Conservation (phyloP, 306 rosid species). For the Castanea mollissima region DNA sequence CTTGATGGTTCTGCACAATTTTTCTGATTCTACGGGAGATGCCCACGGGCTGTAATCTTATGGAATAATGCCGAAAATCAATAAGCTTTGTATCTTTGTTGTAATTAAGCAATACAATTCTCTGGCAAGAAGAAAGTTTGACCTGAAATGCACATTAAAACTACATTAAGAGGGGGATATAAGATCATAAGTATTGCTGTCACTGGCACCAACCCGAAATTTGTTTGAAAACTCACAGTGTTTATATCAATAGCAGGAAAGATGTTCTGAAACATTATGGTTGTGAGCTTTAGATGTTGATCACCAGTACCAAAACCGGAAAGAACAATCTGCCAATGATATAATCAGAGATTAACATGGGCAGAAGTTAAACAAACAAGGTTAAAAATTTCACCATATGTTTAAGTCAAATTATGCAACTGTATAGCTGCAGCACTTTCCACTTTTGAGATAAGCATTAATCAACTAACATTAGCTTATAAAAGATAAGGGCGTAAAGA, state of each 20-base stretch:
- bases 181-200: not conserved
- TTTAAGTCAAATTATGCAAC: not conserved
- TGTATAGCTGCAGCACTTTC: not conserved
- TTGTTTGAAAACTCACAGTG: constrained; percentile 60
- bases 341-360: constrained; percentile 1
- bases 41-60: constrained; percentile 90
- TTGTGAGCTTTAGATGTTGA: constrained; percentile 68
- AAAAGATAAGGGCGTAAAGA: not conserved
- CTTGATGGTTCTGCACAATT: constrained; percentile 90
- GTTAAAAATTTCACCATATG: not conserved
- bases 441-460: not conserved
- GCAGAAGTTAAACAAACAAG: not conserved
- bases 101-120: constrained; percentile 88
- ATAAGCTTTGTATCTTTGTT: constrained; percentile 83
- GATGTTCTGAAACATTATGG: constrained; percentile 86
- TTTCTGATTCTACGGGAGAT: constrained; percentile 83
- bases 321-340: constrained; percentile 72
- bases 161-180: constrained; percentile 14
- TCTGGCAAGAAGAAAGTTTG: constrained; percentile 90
- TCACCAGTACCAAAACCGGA: constrained; percentile 86
- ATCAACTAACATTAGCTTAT: not conserved
- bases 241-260: constrained; percentile 92
- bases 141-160: constrained; percentile 52
- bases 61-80: constrained; percentile 93
- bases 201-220: not conserved